Evolutionary conservation across 192 early-diverging fungal species (phyloP).

Genomic region (Entomortierella lignicola): DNA sequence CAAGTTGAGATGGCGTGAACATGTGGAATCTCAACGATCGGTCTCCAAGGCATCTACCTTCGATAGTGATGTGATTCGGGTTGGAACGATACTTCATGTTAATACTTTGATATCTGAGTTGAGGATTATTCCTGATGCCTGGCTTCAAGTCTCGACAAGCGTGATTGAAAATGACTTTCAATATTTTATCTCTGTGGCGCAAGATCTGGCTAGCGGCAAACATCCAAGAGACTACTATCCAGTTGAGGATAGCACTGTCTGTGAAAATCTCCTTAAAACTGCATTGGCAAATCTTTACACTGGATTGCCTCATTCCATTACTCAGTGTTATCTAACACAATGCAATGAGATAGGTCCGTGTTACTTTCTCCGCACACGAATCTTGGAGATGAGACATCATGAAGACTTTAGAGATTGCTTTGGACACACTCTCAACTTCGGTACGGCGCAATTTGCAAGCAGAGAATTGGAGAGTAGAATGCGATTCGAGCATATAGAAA

Average conservation of each 20-base stretch:
- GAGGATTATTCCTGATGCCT: neutral
- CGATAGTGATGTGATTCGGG: too few species aligned
- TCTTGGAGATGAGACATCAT: neutral
- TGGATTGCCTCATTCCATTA: neutral
- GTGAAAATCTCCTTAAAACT: neutral
- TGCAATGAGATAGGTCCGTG: neutral
- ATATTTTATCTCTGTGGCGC: neutral
- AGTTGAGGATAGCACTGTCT: neutral
- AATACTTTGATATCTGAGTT: neutral
- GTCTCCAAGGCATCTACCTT: neutral
- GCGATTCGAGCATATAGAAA: neutral
- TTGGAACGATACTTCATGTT: neutral
- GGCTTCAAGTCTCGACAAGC: neutral
- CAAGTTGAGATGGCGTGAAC: too few species aligned
- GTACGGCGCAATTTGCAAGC: neutral
- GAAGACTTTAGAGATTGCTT: neutral
- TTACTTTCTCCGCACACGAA: neutral
- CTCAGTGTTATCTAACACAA: neutral
- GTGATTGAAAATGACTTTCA: neutral
- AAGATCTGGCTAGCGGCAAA: neutral
- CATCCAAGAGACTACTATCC: neutral
- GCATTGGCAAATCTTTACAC: neutral
- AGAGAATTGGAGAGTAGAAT: neutral
- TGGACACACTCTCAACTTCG: neutral
- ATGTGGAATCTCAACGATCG: too few species aligned